Conservation (phyloP, 352 stramenopile genomes). For the Pythium dissimile region DNA sequence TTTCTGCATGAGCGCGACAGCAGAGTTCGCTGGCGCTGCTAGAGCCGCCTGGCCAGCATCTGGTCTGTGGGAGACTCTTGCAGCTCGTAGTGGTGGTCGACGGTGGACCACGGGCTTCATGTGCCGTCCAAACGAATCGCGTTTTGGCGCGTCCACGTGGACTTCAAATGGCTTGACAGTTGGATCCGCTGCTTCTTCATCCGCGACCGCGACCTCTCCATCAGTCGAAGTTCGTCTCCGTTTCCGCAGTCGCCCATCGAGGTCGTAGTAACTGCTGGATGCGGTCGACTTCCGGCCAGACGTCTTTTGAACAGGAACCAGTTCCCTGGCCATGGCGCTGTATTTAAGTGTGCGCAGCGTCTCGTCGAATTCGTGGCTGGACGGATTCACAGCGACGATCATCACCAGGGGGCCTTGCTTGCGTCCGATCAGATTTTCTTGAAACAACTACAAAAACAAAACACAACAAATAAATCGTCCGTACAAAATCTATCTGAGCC, state of each 20-base stretch:
- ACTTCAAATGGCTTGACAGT: neutral
- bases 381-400: conserved; percentile 96
- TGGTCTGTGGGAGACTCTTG: neutral
- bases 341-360: conserved; percentile 95
- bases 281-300: conserved; percentile 30
- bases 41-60: neutral
- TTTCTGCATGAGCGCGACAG: conserved; percentile 13
- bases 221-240: conserved; percentile 14
- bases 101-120: conserved; percentile 19
- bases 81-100: conserved; percentile 11
- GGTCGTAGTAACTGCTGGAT: conserved; percentile 32
- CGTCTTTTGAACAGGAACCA: conserved; percentile 61
- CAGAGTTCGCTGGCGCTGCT: conserved; percentile 4
- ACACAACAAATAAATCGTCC: no score
- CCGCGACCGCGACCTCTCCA: neutral
- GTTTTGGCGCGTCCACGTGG: neutral
- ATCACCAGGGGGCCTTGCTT: conserved; percentile 90
- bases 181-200: neutral
- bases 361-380: conserved; percentile 93
- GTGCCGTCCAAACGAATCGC: conserved; percentile 21
- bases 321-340: conserved; percentile 88
- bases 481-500: no score
- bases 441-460: conserved; percentile 81
- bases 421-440: conserved; percentile 89
- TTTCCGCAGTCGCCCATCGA: conserved; percentile 28